phyloP scores from a whole-genome alignment of 257 asterid genomes.

The Scutellaria baicalensis region DNA sequence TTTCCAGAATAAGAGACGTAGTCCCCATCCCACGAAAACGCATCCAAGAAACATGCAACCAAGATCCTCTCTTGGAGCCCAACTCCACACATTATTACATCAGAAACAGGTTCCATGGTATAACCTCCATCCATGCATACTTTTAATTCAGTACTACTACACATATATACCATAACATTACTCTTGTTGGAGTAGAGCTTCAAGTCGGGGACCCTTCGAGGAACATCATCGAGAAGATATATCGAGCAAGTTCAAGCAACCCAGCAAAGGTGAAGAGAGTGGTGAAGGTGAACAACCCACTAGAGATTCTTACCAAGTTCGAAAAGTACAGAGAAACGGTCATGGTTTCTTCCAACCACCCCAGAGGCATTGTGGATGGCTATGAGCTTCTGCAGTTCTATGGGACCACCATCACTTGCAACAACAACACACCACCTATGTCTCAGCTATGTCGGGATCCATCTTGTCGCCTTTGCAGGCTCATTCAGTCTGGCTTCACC shows the following conservation, averaged over 20 bases:
- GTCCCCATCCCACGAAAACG: too few relatives aligned
- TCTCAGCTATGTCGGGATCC: slow-evolving; percentile 10
- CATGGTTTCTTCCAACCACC: slow-evolving; percentile 12
- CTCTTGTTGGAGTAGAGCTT: slow-evolving; percentile 9
- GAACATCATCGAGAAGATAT: slow-evolving; percentile 27
- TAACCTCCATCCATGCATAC: too few relatives aligned
- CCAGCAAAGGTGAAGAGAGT: slow-evolving; percentile 14
- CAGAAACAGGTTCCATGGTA: slow-evolving; percentile 21
- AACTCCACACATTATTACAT: neutral
- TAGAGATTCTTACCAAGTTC: slow-evolving; percentile 14
- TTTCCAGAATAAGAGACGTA: slow-evolving; percentile 2
- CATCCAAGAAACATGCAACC: too few relatives aligned
- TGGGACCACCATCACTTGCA: slow-evolving; percentile 27
- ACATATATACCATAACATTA: too few relatives aligned
- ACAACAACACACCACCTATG: neutral
- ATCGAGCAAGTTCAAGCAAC: slow-evolving; percentile 8
- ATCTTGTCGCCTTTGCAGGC: slow-evolving; percentile 20
- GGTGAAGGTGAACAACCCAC: slow-evolving; percentile 20
- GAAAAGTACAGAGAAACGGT: slow-evolving; percentile 23
- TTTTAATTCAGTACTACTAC: too few relatives aligned
- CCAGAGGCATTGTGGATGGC: slow-evolving; percentile 27
- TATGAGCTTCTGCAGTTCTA: slow-evolving; percentile 26
- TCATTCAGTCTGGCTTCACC: slow-evolving; percentile 21
- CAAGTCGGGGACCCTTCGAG: slow-evolving; percentile 25
- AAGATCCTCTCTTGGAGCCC: neutral